These are phyloP conservation scores for Phytophthora cryptogea DNA, from an alignment of 352 stramenopile genomes.

Conservation along the genomic window DNA sequence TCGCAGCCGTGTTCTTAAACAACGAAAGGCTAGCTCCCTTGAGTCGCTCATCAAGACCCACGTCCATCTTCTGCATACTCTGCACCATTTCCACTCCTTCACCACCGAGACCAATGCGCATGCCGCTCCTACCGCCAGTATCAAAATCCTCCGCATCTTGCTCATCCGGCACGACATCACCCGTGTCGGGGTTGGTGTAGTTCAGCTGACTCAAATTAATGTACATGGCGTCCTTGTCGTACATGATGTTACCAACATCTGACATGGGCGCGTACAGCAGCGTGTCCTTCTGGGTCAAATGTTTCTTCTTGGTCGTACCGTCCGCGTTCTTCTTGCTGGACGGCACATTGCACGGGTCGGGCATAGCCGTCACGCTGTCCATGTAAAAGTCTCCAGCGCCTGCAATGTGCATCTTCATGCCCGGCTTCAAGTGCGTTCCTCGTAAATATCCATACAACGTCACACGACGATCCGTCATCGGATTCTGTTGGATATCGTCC, in stretches of 20 bases:
- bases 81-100: slow-evolving; percentile 95
- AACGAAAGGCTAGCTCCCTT: slow-evolving; percentile 93
- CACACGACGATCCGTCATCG: slow-evolving; percentile 91
- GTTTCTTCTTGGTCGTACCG: slow-evolving; percentile 81
- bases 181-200: slow-evolving; percentile 94
- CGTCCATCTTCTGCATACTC: slow-evolving; percentile 91
- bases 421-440: slow-evolving; percentile 97
- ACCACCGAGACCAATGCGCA: slow-evolving; percentile 46
- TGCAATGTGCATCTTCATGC: slow-evolving; percentile 97
- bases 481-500: slow-evolving; percentile 93
- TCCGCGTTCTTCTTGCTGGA: slow-evolving; percentile 51
- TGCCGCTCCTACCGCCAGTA: slow-evolving; percentile 19
- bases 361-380: slow-evolving; percentile 92
- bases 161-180: slow-evolving; percentile 61
- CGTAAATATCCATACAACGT: slow-evolving; percentile 98
- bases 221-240: slow-evolving; percentile 99
- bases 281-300: slow-evolving; percentile 94
- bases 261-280: slow-evolving; percentile 88
- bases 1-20: slow-evolving; percentile 94
- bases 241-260: slow-evolving; percentile 98
- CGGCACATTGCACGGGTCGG: slow-evolving; percentile 97
- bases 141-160: slow-evolving; percentile 49
- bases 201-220: slow-evolving; percentile 96
- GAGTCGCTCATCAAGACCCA: slow-evolving; percentile 95
- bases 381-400: slow-evolving; percentile 98